A percentile compares a stretch with the other conserved stretches of the same genome.
Evolutionary conservation across 352 stramenopile genomes (phyloP).

Genomic region (Globisporangium uncinulatum): DNA sequence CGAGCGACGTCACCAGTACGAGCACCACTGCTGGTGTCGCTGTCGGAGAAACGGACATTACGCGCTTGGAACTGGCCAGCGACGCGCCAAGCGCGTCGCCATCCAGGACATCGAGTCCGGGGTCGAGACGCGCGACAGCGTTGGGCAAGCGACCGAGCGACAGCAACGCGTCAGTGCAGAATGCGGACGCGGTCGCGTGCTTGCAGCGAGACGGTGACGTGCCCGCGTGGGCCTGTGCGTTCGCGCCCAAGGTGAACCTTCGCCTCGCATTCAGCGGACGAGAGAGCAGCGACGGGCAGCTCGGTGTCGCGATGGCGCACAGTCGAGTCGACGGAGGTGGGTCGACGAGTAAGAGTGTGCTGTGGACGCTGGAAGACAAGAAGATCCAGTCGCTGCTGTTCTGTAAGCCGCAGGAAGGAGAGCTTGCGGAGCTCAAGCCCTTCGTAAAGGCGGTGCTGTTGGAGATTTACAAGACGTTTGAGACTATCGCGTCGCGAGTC

Average conservation of each 20-base stretch:
- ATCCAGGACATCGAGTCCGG: slow-evolving; percentile 12
- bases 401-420: slow-evolving; percentile 5
- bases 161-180: slow-evolving; percentile 3
- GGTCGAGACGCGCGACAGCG: neutral
- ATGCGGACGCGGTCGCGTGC: slow-evolving; percentile 12
- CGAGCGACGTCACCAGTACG: neutral
- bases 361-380: slow-evolving; percentile 1
- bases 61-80: slow-evolving; percentile 2
- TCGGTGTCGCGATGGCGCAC: slow-evolving; percentile 4
- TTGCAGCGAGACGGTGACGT: slow-evolving; percentile 22
- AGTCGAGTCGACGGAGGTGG: slow-evolving; percentile 5
- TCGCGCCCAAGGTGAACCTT: slow-evolving; percentile 39
- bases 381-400: slow-evolving; percentile 2
- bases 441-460: slow-evolving; percentile 20
- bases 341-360: neutral
- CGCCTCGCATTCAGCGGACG: slow-evolving; percentile 37
- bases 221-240: slow-evolving; percentile 28
- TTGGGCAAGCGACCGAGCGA: slow-evolving; percentile 3
- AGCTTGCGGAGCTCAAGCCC: slow-evolving; percentile 22
- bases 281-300: slow-evolving; percentile 14
- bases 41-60: neutral
- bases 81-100: slow-evolving; percentile 4
- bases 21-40: neutral
- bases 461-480: slow-evolving; percentile 42
- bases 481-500: slow-evolving; percentile 3